phyloP scores from a whole-genome alignment of 306 rosid species.

The Trifolium dubium region DNA sequence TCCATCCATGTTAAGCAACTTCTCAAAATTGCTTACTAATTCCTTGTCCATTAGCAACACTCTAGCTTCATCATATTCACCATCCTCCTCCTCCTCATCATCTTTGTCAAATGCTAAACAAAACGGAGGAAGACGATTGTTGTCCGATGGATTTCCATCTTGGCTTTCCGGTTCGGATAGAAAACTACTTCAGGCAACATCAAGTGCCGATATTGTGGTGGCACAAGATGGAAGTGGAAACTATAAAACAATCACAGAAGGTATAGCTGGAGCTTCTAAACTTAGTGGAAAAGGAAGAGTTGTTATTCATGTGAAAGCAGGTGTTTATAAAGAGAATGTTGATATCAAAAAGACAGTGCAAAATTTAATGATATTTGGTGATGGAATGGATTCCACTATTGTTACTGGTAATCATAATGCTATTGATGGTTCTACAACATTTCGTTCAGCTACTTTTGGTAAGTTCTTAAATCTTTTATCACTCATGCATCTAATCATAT shows the following conservation, averaged over 20 bases:
- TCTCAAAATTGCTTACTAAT: constrained; percentile 75
- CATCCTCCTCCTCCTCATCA: not conserved
- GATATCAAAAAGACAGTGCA: constrained; percentile 51
- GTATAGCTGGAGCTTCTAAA: constrained; percentile 55
- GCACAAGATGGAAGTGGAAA: constrained; percentile 76
- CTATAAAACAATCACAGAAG: constrained; percentile 62
- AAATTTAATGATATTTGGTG: constrained; percentile 74
- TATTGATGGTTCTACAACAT: constrained; percentile 62
- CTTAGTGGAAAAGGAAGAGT: constrained; percentile 49
- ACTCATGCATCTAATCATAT: too few relatives aligned
- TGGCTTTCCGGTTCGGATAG: constrained; percentile 67
- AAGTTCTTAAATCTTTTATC: constrained; percentile 2
- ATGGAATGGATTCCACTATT: constrained; percentile 72
- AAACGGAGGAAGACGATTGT: constrained; percentile 49
- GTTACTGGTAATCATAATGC: constrained; percentile 49
- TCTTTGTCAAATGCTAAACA: constrained; percentile 23
- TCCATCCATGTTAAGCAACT: constrained; percentile 59
- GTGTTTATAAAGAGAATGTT: constrained; percentile 68
- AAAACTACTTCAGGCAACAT: constrained; percentile 51
- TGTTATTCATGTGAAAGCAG: constrained; percentile 69
- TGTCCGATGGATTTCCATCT: constrained; percentile 49
- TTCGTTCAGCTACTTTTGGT: constrained; percentile 86
- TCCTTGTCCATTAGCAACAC: constrained; percentile 60
- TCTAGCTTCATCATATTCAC: constrained; percentile 11
- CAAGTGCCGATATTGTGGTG: constrained; percentile 59